These are phyloP conservation scores for Stereocaulon alpinum DNA, from an alignment of 495 filamentous ascomycete species.

Conservation along the genomic window DNA sequence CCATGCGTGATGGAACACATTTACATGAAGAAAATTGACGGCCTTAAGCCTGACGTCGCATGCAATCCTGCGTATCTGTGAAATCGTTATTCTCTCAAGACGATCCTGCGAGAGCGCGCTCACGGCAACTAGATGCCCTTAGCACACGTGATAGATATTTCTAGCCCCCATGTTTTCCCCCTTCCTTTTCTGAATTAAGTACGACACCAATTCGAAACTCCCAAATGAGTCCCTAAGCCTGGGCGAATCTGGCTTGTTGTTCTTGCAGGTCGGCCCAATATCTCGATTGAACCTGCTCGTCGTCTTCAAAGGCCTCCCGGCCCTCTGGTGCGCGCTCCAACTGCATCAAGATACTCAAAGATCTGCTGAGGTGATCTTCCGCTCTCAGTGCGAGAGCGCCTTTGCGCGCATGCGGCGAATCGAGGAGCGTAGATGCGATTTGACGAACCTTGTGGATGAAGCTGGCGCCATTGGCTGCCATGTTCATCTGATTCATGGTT, in stretches of 20 bases:
- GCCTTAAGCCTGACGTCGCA: too few species aligned
- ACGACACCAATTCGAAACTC: background rate
- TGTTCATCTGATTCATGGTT: conserved; percentile 65
- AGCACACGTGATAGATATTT: too few species aligned
- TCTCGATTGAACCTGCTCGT: conserved; percentile 55
- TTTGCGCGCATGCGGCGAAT: conserved; percentile 46
- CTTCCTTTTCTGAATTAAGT: too few species aligned
- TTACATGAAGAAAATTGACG: too few species aligned
- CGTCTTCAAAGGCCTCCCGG: conserved; percentile 37
- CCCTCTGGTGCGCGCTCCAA: conserved; percentile 43
- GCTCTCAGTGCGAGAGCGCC: conserved; percentile 45
- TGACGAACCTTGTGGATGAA: conserved; percentile 63
- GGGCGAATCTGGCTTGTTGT: conserved; percentile 60
- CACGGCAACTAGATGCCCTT: too few species aligned
- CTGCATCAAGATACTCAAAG: conserved; percentile 60
- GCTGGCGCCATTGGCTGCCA: conserved; percentile 70
- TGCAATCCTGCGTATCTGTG: too few species aligned
- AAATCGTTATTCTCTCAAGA: too few species aligned
- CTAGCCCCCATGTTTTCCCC: too few species aligned
- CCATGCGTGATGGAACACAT: too few species aligned
- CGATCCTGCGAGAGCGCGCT: too few species aligned
- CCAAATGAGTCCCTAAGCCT: conserved; percentile 40
- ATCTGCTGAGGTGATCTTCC: conserved; percentile 54
- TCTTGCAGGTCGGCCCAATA: conserved; percentile 67
- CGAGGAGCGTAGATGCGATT: conserved; percentile 64